A percentile compares a stretch with the other conserved stretches of the same genome.
phyloP scores from a whole-genome alignment of 495 filamentous ascomycete species.

The Penicillium coffeae region DNA sequence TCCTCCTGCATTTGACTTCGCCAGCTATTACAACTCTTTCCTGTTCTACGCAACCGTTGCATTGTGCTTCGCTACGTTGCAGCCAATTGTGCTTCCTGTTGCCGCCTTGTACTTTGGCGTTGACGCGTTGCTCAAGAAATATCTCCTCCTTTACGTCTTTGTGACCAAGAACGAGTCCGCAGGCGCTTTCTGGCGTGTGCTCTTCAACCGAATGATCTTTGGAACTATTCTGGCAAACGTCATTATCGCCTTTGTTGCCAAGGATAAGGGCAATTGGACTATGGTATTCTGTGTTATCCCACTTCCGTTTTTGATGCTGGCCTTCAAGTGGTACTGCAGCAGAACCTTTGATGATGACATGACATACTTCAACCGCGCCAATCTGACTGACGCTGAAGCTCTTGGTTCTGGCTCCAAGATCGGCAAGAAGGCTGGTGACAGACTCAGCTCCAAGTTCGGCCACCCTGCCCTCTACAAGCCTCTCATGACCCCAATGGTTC shows the following conservation, averaged over 20 bases:
- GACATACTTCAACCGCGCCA: slow-evolving; percentile 68
- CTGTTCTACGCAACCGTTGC: slow-evolving; percentile 90
- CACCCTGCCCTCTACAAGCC: slow-evolving; percentile 87
- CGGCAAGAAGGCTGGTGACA: slow-evolving; percentile 58
- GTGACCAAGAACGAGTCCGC: slow-evolving; percentile 95
- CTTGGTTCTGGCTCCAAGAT: slow-evolving; percentile 41
- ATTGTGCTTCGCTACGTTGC: slow-evolving; percentile 78
- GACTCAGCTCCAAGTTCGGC: slow-evolving; percentile 77
- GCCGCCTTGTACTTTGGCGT: slow-evolving; percentile 86
- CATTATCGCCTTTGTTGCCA: slow-evolving; percentile 70
- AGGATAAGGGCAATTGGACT: slow-evolving; percentile 52
- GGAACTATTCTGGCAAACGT: slow-evolving; percentile 74
- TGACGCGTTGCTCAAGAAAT: slow-evolving; percentile 91
- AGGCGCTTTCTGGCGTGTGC: slow-evolving; percentile 84
- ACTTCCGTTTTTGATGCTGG: slow-evolving; percentile 72
- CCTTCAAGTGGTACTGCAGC: slow-evolving; percentile 84
- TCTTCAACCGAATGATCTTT: slow-evolving; percentile 91
- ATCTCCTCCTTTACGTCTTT: slow-evolving; percentile 89
- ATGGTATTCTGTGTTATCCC: slow-evolving; percentile 68
- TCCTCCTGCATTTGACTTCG: slow-evolving; percentile 89
- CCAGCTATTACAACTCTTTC: slow-evolving; percentile 94
- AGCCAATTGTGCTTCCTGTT: slow-evolving; percentile 87
- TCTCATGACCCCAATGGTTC: slow-evolving; percentile 93
- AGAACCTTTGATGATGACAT: slow-evolving; percentile 70
- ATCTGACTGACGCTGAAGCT: slow-evolving; percentile 54